Conservation (phyloP, 1,139 yeast species). For the Torulaspora pretoriensis region DNA sequence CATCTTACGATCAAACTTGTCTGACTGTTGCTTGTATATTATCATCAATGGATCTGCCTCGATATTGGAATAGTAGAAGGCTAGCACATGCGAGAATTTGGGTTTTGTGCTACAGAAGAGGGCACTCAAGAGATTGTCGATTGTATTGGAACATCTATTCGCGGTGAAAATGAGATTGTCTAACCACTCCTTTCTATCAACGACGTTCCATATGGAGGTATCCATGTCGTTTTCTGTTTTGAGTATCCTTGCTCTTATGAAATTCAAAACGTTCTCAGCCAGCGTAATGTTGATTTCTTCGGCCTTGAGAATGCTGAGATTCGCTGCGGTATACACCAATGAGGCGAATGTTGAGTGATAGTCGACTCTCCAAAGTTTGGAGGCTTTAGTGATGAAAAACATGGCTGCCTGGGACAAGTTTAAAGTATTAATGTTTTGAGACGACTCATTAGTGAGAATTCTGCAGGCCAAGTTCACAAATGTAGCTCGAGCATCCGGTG, state of each 20-base stretch:
- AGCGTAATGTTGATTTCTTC: slow-evolving; percentile 33
- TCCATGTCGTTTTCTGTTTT: slow-evolving; percentile 44
- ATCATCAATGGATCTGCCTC: slow-evolving; percentile 47
- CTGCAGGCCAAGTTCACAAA: slow-evolving; percentile 36
- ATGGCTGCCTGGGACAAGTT: slow-evolving; percentile 40
- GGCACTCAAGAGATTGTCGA: slow-evolving; percentile 44
- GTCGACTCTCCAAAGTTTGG: slow-evolving; percentile 59
- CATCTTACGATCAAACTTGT: slow-evolving; percentile 46
- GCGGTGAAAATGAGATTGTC: slow-evolving; percentile 48
- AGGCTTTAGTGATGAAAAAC: slow-evolving; percentile 44
- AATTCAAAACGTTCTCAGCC: slow-evolving; percentile 29
- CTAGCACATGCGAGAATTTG: slow-evolving; percentile 53
- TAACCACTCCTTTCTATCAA: slow-evolving; percentile 53
- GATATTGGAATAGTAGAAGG: slow-evolving; percentile 50
- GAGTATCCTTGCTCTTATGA: slow-evolving; percentile 33
- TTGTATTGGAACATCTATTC: slow-evolving; percentile 45
- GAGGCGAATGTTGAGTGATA: slow-evolving; percentile 49
- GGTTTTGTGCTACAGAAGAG: slow-evolving; percentile 55
- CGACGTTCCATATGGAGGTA: slow-evolving; percentile 47
- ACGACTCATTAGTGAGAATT: slow-evolving; percentile 36
- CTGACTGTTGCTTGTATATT: slow-evolving; percentile 20
- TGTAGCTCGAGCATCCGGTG: slow-evolving; percentile 39
- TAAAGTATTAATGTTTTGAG: slow-evolving; percentile 31
- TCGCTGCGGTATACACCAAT: slow-evolving; percentile 52
- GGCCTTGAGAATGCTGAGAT: slow-evolving; percentile 40